Evolutionary conservation across 306 rosid species (phyloP), one percentile per base, ranked within the genome.

Genomic region (Cucumis melo): DNA sequence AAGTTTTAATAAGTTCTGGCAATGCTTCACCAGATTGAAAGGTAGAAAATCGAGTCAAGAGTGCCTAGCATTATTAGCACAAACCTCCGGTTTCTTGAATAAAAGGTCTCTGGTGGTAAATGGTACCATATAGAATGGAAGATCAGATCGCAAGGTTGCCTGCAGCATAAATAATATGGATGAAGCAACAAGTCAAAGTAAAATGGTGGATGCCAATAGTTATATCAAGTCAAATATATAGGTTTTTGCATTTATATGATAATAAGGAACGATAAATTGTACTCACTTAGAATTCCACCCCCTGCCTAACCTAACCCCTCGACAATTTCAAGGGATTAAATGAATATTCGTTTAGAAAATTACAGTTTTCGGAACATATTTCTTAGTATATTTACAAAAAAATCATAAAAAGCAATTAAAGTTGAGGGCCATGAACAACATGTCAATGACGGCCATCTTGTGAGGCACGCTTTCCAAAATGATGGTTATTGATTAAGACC

Each of bases 51-150:
- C 2, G 0, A 48, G 27, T 16, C 17, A 48, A 48, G 20, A 46
- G 36, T 57, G 34, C 46, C 74, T 82, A 38, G 57, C 48, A 54
- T 78, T 55, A 77, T 54, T 6, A 23, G 80, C 77, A 87, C 96
- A 76, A 80, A 93, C 98, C 98, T 91, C 86, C 53, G 98, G 98
- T 83, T 83, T 88, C 67, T 62, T 84, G 82, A 94, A 94, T 36
- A 77, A 21, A 80, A 94, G 87, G 81, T 94, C 91, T 46, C 77
- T 75, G 14, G 87, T 82, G 12, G 87, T 46, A 53, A 90, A 90
- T 41, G 97, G 98, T 78, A 94, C 96, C 97, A 94, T 90, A 88
- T 94, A 94, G 78, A 50, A 65, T 46, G 98, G 98, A 85, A 94
- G 96, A 87, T 94, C 98, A 77, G 86, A 89, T 53, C 98, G 97